Percentiles rank a stretch among this genome's conserved stretches.
Evolutionary conservation across 1,284 basidiomycete species (phyloP).

Genomic region (Malassezia obtusa): DNA sequence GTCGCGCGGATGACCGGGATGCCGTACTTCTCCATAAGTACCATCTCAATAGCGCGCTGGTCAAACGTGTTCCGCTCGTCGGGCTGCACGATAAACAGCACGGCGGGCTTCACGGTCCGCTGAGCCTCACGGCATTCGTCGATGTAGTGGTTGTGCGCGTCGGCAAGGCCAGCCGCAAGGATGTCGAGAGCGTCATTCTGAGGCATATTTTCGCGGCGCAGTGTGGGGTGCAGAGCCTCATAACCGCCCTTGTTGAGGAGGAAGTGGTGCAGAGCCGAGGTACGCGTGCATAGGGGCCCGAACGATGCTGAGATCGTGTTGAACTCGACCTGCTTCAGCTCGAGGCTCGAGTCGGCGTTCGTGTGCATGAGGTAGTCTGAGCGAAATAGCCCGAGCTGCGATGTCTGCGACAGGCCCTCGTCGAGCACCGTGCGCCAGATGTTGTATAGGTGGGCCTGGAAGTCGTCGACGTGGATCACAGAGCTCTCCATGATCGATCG

Average conservation of each 20-base stretch:
- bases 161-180: conserved; percentile 65
- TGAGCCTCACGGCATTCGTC: conserved; percentile 19
- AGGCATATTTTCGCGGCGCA: conserved; percentile 61
- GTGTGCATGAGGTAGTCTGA: conserved; percentile 89
- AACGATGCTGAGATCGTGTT: conserved; percentile 94
- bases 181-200: conserved; percentile 63
- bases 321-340: conserved; percentile 91
- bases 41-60: conserved; percentile 78
- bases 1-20: conserved; percentile 27
- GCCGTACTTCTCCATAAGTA: conserved; percentile 59
- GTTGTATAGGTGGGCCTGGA: conserved; percentile 73
- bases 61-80: conserved; percentile 94
- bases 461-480: conserved; percentile 74
- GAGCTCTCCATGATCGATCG: conserved; percentile 70
- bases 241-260: conserved; percentile 51
- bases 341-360: conserved; percentile 36
- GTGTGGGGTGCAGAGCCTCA: conserved; percentile 56
- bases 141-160: conserved; percentile 68
- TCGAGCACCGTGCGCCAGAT: conserved; percentile 63
- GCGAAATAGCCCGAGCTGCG: conserved; percentile 84
- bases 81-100: conserved; percentile 81
- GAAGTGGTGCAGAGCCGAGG: conserved; percentile 61
- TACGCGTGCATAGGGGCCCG: conserved; percentile 66
- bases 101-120: conserved; percentile 31
- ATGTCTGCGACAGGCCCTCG: conserved; percentile 53